Evolutionary conservation across 768 basidiomycete genomes (phyloP).

Genomic region (Kwoniella newhampshirensis): DNA sequence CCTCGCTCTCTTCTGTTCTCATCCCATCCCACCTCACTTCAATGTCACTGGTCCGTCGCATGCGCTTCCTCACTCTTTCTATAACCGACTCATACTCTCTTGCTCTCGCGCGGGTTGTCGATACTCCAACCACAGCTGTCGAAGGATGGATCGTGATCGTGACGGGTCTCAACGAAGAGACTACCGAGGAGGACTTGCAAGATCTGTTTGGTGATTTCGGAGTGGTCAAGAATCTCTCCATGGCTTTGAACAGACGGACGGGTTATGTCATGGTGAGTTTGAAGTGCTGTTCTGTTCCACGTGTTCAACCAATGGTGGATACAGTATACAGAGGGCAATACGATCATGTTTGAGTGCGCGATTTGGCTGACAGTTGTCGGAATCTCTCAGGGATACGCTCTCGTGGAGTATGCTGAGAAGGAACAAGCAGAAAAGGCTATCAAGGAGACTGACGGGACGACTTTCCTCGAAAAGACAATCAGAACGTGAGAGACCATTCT

Average conservation of each 20-base stretch:
- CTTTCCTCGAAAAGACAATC: constrained; percentile 78
- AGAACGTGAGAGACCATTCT: constrained; percentile 60
- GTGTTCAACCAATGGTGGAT: neutral
- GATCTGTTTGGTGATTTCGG: constrained; percentile 97
- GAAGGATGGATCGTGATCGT: constrained; percentile 99
- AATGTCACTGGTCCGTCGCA: too few species aligned
- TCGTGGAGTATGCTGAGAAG: constrained; percentile 96
- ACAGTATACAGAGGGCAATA: too few species aligned
- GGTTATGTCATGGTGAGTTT: constrained; percentile 90
- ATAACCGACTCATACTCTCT: neutral
- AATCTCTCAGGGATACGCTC: constrained; percentile 79
- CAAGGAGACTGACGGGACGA: constrained; percentile 78
- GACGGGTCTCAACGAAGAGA: constrained; percentile 95
- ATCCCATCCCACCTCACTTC: too few species aligned
- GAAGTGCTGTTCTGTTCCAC: neutral
- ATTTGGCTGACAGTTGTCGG: too few species aligned
- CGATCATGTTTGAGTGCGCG: too few species aligned
- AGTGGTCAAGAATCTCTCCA: constrained; percentile 94
- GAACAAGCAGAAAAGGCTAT: constrained; percentile 92
- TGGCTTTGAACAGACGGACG: constrained; percentile 93
- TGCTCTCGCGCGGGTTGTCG: too few species aligned
- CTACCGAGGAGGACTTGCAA: constrained; percentile 92
- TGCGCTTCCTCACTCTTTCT: neutral
- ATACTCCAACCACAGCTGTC: constrained; percentile 64
- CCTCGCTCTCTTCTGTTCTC: too few species aligned